Base-by-base conservation (phyloP, 768 basidiomycete species). In the Dendrothele bispora region DNA sequence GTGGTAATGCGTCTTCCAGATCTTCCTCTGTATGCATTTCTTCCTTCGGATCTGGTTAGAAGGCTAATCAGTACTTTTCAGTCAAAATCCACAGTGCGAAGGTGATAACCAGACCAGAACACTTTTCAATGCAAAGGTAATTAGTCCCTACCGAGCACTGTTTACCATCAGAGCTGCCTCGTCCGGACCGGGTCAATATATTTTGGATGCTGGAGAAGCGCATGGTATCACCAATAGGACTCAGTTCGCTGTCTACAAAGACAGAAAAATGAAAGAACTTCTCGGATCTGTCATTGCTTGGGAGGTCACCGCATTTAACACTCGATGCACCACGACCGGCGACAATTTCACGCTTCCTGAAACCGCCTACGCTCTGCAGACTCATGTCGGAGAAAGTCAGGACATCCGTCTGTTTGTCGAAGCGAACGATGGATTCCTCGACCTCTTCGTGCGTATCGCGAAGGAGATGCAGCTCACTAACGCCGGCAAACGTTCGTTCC, bases 11-110 rank as follows among this genome's bases (percentile, higher is more conserved):
- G 49, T n/a, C 49, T 64, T 18, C 39, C 30, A 8, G 48, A 50
- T 7, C 29, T 40, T 48, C 14, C 53, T 55, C 38, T 17, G 57
- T 29, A 26, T n/a, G n/a, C n/a, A n/a, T n/a, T 22, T 5, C 5
- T 3, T 1, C 35, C 20, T 20, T 39, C 11, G 7, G n/a, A 55
- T 1, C 55, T 22, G 14, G 1, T 30, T 14, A 14, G 24, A 17
- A 17, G 8, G 20, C 29, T n/a, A n/a, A 27, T n/a, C 5, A 14
- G 1, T 11, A 30, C 12, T 3, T 18, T 25, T 22, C 18, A 64
- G 60, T 10, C 64, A 65, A 25, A 46, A 46, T 37, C 64, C 64
- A 8, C 63, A 53, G 8, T 65, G 62, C n/a, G 60, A 58, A 46
- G 66, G 64, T 6, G 1, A 17, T 18, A 32, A 60, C 30, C 53